Base-by-base conservation (phyloP, 345 rosid species). In the Limnanthes douglasii region DNA sequence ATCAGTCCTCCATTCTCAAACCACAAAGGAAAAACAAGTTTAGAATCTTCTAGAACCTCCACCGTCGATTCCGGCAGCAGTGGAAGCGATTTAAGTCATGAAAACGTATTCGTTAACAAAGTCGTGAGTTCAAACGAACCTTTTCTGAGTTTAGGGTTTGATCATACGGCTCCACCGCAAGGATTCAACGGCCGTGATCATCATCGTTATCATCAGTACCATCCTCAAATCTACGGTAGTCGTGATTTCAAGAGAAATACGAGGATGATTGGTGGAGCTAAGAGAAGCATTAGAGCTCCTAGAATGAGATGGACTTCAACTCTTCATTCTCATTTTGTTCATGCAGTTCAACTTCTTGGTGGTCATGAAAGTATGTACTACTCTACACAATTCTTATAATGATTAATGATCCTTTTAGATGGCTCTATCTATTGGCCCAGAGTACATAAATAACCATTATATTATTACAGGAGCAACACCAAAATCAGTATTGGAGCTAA, bases 241-340 rank as follows among this genome's bases (percentile, higher is more conserved):
- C 60, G 72, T 4, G 85, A 71, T 33, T 84, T 88, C 81, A 83
- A 88, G 69, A 70, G 81, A 57, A 79, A 61, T 18, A 52, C 57
- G 11, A 66, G 76, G 56, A 39, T 38, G 55, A 34, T 31, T 5
- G 56, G 50, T 17, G 69, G 84, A 22, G 55, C 53, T 11, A 79
- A 64, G 54, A 69, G 93, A 65, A 79, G 69, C 57, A 32, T 68
- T 7, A 64, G 95, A 65, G 95, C 93, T 55, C 95, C 97, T 7
- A 76, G 97, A 67, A 88, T 88, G 97, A 61, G 97, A 64, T 88
- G 97, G 97, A 88, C 97, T 23, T 59, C 93, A 3, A 73, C 95
- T 39, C 93, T 88, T 5, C 97, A 88, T 46, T 76, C 95, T 19
- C 97, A 76, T 45, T 88, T 88, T 31, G 83, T 88, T 29, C 97